Evolutionary conservation across 306 rosid species (phyloP), one percentile per base, ranked within the genome.

Genomic region (Glycine tomentella): DNA sequence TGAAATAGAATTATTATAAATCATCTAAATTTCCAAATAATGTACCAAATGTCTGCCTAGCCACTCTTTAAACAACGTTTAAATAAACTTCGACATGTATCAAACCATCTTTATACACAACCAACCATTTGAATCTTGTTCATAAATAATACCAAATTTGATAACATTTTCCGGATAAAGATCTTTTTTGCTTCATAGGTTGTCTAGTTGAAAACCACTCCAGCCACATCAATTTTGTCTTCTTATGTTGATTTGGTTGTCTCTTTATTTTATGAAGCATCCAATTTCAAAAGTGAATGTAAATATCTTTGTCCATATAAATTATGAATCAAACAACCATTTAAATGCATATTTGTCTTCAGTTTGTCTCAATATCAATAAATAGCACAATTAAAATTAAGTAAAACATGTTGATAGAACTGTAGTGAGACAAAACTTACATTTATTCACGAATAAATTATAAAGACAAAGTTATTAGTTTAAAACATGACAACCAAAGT

Each of bases 31-130:
- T 78, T 53, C 15, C 65, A 15, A 36, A 61, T 15, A 42, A 42
- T 42, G 46, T 63, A n/a, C 63, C 45, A 67, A 67, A 66, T n/a
- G 72, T 57, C 73, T 25, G 69, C 61, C 45, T 3, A 80, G 69
- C 40, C 63, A 69, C 69, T 79, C 46, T 49, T 70, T 75, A 46
- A 67, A 15, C 61, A 14, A 76, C 64, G 80, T 68, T 68, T n/a
- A 16, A 6, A 48, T 52, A n/a, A 55, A 70, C 11, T 16, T 9
- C 38, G 17, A 9, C 3, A 31, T 50, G 67, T 51, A 63, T 51
- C 48, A 65, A n/a, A 46, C 12, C 44, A 65, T 62, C 13, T n/a
- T 8, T 50, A 50, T 17, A 49, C 46, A 52, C 40, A 48, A 56
- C 25, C 74, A 73, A 25, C 44, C 52, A 75, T 59, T 34, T 11